Base-by-base conservation (phyloP, 352 stramenopile species). In the Elongisporangium undulatum region DNA sequence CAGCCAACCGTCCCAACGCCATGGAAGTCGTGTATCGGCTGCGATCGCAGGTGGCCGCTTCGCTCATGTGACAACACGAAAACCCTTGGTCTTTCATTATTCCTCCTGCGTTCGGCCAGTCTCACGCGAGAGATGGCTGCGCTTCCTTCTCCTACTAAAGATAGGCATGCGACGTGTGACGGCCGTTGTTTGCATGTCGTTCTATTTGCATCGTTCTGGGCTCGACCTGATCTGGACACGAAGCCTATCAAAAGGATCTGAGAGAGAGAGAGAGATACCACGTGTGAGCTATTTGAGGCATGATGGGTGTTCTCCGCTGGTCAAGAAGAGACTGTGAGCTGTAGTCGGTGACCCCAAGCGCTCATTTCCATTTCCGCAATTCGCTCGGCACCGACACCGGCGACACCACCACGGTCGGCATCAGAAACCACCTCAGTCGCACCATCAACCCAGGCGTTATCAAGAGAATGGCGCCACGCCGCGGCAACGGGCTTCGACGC, bases 1-100 rank as follows among this genome's bases (percentile, higher is more conserved):
- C 82, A 17, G 77, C 89, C 52, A 51, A 62, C 34, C 69, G 82
- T 1, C 82, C 82, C 22, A 90, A 70, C 53, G 82, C 79, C 13
- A 89, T 87, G 80, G 68, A 92, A 51, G 78, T 88, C 7, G 79
- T 75, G 48, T 90, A 79, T 59, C 62, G 69, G 52, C 63, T 82
- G 15, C 67, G 73, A 49, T 82, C 73, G 34, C 34, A 45, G 34
- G 34, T 45, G 34, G 34, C 34, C 34, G 34, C 34, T 45, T 45
- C 34, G 34, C 34, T 45, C 34, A 45, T 45, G 34, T 45, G 34
- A 45, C 9, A 45, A 45, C 34, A 45, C 34, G 34, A 45, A 45
- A 45, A 17, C 34, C 13, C 34, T 45, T 45, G 34, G 13, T 45
- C 34, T 45, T 12, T 45, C 34, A 17, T 15, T 17, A 12, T 45